These are phyloP conservation scores for Neostapfia colusana DNA, from an alignment of 176 grass and related monocot species.

Conservation along the genomic window DNA sequence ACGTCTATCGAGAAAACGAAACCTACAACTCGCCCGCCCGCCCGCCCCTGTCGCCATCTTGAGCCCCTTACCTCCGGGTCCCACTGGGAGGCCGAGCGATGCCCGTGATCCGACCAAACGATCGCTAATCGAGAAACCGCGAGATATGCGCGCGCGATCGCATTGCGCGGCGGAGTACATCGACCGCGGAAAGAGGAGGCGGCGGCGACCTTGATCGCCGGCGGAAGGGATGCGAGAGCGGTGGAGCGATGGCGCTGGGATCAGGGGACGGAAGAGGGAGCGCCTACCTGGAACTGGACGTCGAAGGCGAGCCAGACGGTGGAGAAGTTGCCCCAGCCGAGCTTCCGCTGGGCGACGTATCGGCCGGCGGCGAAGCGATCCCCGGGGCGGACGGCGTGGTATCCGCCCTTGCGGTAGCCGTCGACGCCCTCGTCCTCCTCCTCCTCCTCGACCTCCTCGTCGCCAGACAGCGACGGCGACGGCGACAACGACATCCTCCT, in stretches of 20 bases:
- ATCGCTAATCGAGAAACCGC: constrained; percentile 32
- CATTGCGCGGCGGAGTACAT: constrained; percentile 12
- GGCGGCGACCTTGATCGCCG: constrained; percentile 10
- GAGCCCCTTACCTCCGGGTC: constrained; percentile 13
- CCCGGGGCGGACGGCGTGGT: constrained; percentile 84
- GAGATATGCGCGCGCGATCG: constrained; percentile 34
- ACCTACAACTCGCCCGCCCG: constrained; percentile 18
- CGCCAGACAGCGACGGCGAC: constrained; percentile 70
- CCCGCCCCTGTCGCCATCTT: constrained; percentile 10
- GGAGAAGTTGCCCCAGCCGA: constrained; percentile 97
- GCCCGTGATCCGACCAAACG: constrained; percentile 30
- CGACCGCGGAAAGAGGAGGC: not conserved
- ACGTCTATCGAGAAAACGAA: not conserved
- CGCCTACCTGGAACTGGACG: constrained; percentile 52
- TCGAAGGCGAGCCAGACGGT: constrained; percentile 98
- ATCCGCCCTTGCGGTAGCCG: constrained; percentile 90
- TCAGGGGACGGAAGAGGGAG: not conserved
- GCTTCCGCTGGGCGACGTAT: constrained; percentile 89
- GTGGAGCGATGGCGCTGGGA: not conserved
- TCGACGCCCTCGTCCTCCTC: constrained; percentile 95
- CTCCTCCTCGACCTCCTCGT: constrained; percentile 47
- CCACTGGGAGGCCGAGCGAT: constrained; percentile 22
- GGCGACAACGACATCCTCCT: constrained; percentile 46
- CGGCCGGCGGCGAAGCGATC: constrained; percentile 75
- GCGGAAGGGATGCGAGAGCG: not conserved